Evolutionary conservation across 768 basidiomycete species (phyloP), one percentile per base, ranked within the genome.

Genomic region (Amanita jacksonii): DNA sequence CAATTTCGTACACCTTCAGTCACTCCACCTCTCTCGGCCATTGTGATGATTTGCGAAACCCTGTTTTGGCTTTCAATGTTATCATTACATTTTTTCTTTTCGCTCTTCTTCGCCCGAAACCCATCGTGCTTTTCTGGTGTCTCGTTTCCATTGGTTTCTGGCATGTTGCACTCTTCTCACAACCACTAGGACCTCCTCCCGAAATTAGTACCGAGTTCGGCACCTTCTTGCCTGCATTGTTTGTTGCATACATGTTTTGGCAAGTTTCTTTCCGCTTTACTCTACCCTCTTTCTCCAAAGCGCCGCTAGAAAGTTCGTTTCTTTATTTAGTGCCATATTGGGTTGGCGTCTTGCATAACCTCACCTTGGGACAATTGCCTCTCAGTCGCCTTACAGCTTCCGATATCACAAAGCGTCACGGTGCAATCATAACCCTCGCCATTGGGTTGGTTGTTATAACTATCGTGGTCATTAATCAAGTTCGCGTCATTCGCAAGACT

Each of bases 131-230:
- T 2, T 87, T 71, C 60, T 86, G 84, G 82, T 79, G 72, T 53
- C 66, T 87, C n/a, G 76, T 85, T 5, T 85, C 77, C 63, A 83
- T 86, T 35, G 84, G 87, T 1, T 91, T 76, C 57, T 92, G 89
- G 88, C 87, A 92, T 51, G 68, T 88, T 43, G 66, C 76, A 0
- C 72, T 92, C 31, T 89, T 88, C 53, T 84, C 84, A 7, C 81
- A 90, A 53, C 82, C 83, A 5, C 73, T 64, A 36, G 69, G 67
- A 1, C 69, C 68, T 5, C 82, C 85, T 27, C 87, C 90, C 4
- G 70, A 73, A 20, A 61, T 91, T 45, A 76, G 82, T 44, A 64
- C 67, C n/a, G 85, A 77, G 5, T 89, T 92, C 51, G 74, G 72
- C 23, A 73, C 75, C 4, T 92, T 92, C 63, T 68, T 92, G 7